Evolutionary conservation across 345 rosid genomes (phyloP), one percentile per base, ranked within the genome.

Genomic region (Clausena lansium): DNA sequence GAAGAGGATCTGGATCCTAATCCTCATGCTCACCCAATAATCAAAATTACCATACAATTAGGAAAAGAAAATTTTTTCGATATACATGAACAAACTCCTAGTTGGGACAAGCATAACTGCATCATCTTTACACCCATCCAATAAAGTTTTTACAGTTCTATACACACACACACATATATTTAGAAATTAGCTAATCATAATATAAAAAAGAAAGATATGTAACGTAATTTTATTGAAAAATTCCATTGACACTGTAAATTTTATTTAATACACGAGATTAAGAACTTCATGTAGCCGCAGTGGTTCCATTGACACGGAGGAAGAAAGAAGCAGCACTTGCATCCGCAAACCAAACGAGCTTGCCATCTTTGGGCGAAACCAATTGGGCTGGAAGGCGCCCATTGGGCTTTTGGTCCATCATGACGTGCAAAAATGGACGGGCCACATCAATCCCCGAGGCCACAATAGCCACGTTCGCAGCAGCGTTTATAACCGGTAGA

Each of bases 321-420:
- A 77, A 80, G 52, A 73, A 13, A 0, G 77, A 80, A 11, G 86
- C 85, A 0, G 84, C 87, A 11, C 4, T 24, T 0, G 71, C 27
- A 15, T 86, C 89, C 0, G 68, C 83, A 8, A 86, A 86, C 86
- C 89, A 86, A 22, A 83, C 83, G 9, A 83, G 75, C 64, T 79
- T 84, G 52, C 86, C 86, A 20, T 77, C 70, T 7, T 20, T 58
- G 32, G 88, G 86, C 27, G 52, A 25, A 1, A 86, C 76, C 81
- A 75, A 65, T 20, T 58, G 78, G n/a, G 80, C 82, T 0, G 85
- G 86, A 24, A 10, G n/a, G 0, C 52, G 50, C 17, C 67, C 38
- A 17, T 9, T 30, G n/a, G 81, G 39, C 39, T 64, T 70, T 1
- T 4, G 50, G 1, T 61, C 73, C 55, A 4, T 60, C 79, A 81